Evolutionary conservation across 2,329 filamentous ascomycete genomes (phyloP), one percentile per base, ranked within the genome.

Genomic region (Emericellopsis atlantica): DNA sequence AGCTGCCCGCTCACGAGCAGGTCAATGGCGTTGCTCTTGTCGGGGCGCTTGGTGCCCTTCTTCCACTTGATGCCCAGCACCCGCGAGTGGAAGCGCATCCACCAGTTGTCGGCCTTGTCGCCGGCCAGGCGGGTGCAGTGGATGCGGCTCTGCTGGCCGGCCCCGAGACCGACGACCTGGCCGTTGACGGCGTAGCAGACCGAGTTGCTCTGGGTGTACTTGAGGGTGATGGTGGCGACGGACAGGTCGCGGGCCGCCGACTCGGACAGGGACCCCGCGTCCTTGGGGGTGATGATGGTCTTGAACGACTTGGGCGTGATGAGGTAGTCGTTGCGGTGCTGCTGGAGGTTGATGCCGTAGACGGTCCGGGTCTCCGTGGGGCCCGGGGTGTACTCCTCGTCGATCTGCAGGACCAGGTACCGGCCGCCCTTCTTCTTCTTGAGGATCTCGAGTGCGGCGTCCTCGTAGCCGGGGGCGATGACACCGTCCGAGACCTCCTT

Each of bases 21-120:
- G 59, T 96, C 92, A 56, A 96, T 95, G 49, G 89, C 90, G 61
- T 98, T 98, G 70, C 84, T 93, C 78, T 96, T 98, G 62, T 95
- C 90, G 37, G 92, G 76, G 43, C 92, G 80, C 79, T 96, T 96
- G 57, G 84, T 87, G 54, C 92, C 90, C 69, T 92, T 90, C 76
- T 95, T 95, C 86, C 88, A 98, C 70, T 90, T 85, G 60, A 98
- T 82, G 56, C 70, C 73, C 39, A 96, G 74, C 11, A 92, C 85
- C 40, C 86, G 82, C 51, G 86, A 81, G 70, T 95, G 85, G 79
- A 96, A 96, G 55, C 92, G 84, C 73, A 98, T 84, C 92, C 90
- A 98, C 90, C 90, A 96, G 73, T 94, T 95, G 65, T 98, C 92
- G 38, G 89, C 87, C 74, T 98, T 98, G 71, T 96, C 90, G 45